Evolutionary conservation across 2,329 filamentous ascomycete genomes (phyloP).

Genomic region (Magnaporthiopsis rhizophila): DNA sequence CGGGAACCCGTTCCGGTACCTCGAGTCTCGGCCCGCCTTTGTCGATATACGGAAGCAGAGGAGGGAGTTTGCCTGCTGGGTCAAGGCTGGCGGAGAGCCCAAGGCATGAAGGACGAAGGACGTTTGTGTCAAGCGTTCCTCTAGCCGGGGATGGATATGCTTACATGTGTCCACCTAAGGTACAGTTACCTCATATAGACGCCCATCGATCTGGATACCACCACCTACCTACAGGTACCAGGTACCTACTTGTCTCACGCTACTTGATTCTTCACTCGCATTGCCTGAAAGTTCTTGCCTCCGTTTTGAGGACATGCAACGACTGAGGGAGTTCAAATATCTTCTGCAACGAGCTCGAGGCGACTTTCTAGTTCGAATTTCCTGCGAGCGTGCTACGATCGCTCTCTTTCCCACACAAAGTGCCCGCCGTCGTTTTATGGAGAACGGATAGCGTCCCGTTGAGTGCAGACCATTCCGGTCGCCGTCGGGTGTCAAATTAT

Average conservation of each 20-base stretch:
- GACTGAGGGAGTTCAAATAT: no score
- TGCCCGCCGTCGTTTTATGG: neutral
- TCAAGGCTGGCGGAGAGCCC: conserved; percentile 29
- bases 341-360: neutral
- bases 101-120: conserved; percentile 9
- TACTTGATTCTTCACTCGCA: neutral
- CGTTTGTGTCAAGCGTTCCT: no score
- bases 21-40: conserved; percentile 80
- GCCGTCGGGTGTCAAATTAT: no score
- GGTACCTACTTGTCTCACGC: neutral
- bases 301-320: neutral
- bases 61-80: conserved; percentile 72
- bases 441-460: neutral
- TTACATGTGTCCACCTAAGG: neutral
- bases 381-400: neutral
- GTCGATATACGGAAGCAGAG: conserved; percentile 78
- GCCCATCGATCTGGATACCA: neutral
- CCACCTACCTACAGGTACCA: neutral
- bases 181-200: no score
- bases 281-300: neutral
- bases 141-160: neutral
- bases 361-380: neutral
- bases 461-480: neutral
- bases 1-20: conserved; percentile 69
- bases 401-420: neutral